Evolutionary conservation across 2,329 filamentous ascomycete genomes (phyloP).

Genomic region (Arachnomyces sp.): DNA sequence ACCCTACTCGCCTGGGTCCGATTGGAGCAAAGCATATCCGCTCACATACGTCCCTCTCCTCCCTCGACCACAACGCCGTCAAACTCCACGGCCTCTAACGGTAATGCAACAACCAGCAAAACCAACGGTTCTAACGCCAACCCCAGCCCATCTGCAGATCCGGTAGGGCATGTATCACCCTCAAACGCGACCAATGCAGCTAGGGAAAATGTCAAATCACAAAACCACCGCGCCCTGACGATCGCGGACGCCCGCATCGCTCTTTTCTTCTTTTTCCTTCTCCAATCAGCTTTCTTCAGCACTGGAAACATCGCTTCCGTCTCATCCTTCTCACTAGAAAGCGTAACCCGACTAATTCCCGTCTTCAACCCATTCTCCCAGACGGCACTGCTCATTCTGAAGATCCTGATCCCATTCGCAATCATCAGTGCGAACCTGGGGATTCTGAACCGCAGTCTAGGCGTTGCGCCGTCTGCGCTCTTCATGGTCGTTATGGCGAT

Average conservation of each 20-base stretch:
- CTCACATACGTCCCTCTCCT: constrained; percentile 24
- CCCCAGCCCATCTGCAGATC: constrained; percentile 27
- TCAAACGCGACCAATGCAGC: background rate
- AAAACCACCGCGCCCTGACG: constrained; percentile 58
- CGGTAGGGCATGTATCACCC: no score
- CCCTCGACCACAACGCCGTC: constrained; percentile 7
- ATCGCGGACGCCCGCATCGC: constrained; percentile 81
- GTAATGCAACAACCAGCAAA: constrained; percentile 20
- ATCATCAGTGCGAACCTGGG: constrained; percentile 91
- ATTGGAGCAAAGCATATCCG: constrained; percentile 73
- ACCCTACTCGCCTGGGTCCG: constrained; percentile 82
- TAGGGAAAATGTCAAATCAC: background rate
- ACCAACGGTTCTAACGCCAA: constrained; percentile 2
- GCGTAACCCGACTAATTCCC: constrained; percentile 77
- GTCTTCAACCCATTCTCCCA: constrained; percentile 93
- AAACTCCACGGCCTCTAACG: constrained; percentile 9
- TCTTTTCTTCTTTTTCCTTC: constrained; percentile 88
- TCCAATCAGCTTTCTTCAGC: constrained; percentile 94
- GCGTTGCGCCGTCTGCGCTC: constrained; percentile 76
- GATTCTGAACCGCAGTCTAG: constrained; percentile 75
- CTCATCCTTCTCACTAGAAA: constrained; percentile 87
- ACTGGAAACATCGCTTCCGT: constrained; percentile 94
- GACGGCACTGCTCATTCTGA: constrained; percentile 75
- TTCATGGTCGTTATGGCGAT: constrained; percentile 94
- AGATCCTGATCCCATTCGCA: constrained; percentile 88